Conservation (phyloP, 2,329 filamentous ascomycete genomes). For the Neofusicoccum kwambonambiense region DNA sequence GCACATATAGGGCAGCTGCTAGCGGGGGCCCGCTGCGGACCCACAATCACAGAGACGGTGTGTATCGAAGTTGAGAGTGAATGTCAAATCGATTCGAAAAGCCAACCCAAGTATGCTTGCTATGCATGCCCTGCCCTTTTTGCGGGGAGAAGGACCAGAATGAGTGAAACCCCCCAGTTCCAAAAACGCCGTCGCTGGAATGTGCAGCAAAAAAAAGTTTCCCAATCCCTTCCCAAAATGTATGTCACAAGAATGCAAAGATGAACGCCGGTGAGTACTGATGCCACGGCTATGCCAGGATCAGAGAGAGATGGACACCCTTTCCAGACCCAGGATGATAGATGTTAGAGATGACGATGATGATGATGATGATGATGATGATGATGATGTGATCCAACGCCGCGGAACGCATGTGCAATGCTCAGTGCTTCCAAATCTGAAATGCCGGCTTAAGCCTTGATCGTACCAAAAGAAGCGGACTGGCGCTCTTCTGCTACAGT, state of each 20-base stretch:
- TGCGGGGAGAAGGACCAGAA: neutral
- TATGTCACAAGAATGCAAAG: constrained; percentile 15
- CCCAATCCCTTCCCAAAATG: neutral
- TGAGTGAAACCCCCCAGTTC: constrained; percentile 12
- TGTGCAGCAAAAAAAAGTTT: neutral
- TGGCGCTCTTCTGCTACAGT: neutral
- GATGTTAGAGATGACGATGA: neutral
- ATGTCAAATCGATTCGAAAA: neutral
- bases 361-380: neutral
- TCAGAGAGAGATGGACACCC: neutral
- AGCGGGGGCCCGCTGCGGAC: neutral
- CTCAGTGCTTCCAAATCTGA: constrained; percentile 1
- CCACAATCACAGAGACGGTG: neutral
- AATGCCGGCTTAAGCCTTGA: neutral
- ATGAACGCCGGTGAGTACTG: constrained; percentile 1
- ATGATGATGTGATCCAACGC: constrained; percentile 8
- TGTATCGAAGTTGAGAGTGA: neutral
- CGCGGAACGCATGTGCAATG: constrained; percentile 8
- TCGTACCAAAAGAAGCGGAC: neutral
- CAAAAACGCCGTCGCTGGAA: constrained; percentile 14
- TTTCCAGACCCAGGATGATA: neutral
- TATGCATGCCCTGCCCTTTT: constrained; percentile 12
- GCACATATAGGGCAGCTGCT: neutral
- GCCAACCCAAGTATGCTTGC: constrained; percentile 6
- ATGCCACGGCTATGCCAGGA: neutral